A percentile compares a stretch with the other conserved stretches of the same genome.
These are phyloP conservation scores for Zea luxurians DNA, from an alignment of 176 grass and related monocot genomes.

Conservation along the genomic window DNA sequence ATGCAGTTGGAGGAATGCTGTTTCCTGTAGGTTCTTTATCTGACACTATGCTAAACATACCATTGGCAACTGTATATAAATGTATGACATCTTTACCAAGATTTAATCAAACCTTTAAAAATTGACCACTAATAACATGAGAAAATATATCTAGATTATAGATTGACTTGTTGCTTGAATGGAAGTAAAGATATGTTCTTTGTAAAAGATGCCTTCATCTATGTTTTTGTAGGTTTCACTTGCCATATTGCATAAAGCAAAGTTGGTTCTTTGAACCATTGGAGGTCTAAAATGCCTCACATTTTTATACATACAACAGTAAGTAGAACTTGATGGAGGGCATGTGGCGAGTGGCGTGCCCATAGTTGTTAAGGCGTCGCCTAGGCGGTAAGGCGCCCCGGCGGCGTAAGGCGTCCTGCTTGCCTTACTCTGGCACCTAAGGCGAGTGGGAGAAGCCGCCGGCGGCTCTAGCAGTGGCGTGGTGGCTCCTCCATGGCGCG, in stretches of 20 bases:
- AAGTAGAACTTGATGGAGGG: not conserved
- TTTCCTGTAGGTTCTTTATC: conserved; percentile 56
- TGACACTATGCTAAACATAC: conserved; percentile 12
- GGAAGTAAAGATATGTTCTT: conserved; percentile 6
- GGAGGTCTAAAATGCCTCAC: not conserved
- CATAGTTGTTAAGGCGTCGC: no score
- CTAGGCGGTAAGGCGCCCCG: no score
- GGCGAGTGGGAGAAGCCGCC: no score
- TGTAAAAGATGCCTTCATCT: not conserved
- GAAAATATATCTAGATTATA: conserved; percentile 8
- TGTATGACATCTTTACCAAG: not conserved
- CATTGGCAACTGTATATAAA: not conserved
- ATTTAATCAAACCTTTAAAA: not conserved
- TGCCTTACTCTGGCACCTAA: no score
- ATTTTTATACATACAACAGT: not conserved
- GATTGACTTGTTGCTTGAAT: not conserved
- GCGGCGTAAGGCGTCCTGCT: no score
- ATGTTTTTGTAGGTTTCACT: not conserved
- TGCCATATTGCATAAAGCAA: not conserved
- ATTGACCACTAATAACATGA: not conserved
- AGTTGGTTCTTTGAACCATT: not conserved
- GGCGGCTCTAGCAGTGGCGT: no score
- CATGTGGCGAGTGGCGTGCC: not conserved
- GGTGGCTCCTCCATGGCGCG: no score
- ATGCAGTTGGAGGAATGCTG: conserved; percentile 54